Percentiles rank a stretch among this genome's conserved stretches.
Evolutionary conservation across 768 basidiomycete genomes (phyloP).

Genomic region (Ramaria sp.): DNA sequence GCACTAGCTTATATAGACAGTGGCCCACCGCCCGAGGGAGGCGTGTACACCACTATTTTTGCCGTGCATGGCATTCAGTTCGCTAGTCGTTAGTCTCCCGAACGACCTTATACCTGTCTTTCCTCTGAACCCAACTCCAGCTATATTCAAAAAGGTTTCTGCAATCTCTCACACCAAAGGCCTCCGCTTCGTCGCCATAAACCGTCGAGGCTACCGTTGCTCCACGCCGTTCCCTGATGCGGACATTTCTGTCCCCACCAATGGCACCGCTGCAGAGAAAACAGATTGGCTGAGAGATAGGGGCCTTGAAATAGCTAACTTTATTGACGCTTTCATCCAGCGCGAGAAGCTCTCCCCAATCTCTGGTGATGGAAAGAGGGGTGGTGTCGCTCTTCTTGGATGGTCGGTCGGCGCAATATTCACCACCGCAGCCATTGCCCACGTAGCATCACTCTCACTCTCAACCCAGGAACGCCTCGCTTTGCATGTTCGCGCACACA

Average conservation of each 20-base stretch:
- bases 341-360: conserved; percentile 19
- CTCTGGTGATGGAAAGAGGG: conserved; percentile 13
- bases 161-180: conserved; percentile 17
- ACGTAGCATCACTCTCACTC: conserved; percentile 14
- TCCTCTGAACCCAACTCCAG: not conserved
- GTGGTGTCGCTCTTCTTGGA: conserved; percentile 23
- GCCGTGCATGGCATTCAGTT: not conserved
- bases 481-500: conserved; percentile 17
- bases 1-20: not conserved
- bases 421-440: conserved; percentile 18
- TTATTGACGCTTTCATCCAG: conserved; percentile 24
- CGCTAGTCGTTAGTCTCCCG: not conserved
- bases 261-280: not conserved
- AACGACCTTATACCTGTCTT: not conserved
- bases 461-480: conserved; percentile 13
- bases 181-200: conserved; percentile 26
- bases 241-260: conserved; percentile 16
- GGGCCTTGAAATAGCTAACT: conserved; percentile 23
- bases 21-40: not conserved
- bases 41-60: not conserved
- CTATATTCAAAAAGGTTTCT: conserved; percentile 22
- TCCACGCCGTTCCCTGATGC: conserved; percentile 23
- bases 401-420: conserved; percentile 25
- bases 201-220: conserved; percentile 25
- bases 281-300: conserved; percentile 18